Conservation (phyloP, 2,329 filamentous ascomycete genomes). For the Cordyceps tenuipes region DNA sequence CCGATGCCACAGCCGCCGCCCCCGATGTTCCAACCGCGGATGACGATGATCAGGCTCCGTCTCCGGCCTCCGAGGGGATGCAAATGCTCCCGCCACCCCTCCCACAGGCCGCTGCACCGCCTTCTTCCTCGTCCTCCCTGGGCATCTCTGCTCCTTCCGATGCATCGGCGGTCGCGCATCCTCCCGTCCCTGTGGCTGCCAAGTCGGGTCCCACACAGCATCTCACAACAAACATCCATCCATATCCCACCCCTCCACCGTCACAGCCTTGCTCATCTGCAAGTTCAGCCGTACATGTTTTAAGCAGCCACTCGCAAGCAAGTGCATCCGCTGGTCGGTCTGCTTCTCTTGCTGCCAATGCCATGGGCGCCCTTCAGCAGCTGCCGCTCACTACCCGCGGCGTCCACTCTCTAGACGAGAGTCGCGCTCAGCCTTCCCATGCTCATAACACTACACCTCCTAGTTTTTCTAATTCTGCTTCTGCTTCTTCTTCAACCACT, state of each 20-base stretch:
- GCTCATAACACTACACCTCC: constrained; percentile 28
- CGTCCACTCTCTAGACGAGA: constrained; percentile 9
- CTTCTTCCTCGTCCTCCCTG: neutral
- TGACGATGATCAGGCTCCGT: neutral
- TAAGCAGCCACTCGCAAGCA: neutral
- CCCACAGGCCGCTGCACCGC: neutral
- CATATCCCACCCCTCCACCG: constrained; percentile 50
- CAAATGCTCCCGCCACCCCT: constrained; percentile 1
- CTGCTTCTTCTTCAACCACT: constrained; percentile 31
- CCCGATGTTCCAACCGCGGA: neutral
- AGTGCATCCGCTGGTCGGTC: constrained; percentile 6
- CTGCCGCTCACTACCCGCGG: constrained; percentile 5
- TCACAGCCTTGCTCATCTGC: constrained; percentile 37
- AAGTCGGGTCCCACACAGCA: constrained; percentile 20
- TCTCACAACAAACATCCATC: constrained; percentile 28
- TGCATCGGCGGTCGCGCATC: constrained; percentile 7
- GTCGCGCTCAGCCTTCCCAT: neutral
- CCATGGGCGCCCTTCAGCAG: constrained; percentile 9
- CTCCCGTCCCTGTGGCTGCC: constrained; percentile 29
- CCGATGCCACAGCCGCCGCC: neutral
- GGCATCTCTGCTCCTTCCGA: neutral
- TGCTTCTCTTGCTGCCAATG: constrained; percentile 1
- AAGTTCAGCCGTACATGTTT: constrained; percentile 16
- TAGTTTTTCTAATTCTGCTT: constrained; percentile 39
- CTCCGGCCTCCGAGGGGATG: constrained; percentile 2